Evolutionary conservation across 495 filamentous ascomycete species (phyloP), one percentile per base, ranked within the genome.

Genomic region (Penicillium roqueforti): DNA sequence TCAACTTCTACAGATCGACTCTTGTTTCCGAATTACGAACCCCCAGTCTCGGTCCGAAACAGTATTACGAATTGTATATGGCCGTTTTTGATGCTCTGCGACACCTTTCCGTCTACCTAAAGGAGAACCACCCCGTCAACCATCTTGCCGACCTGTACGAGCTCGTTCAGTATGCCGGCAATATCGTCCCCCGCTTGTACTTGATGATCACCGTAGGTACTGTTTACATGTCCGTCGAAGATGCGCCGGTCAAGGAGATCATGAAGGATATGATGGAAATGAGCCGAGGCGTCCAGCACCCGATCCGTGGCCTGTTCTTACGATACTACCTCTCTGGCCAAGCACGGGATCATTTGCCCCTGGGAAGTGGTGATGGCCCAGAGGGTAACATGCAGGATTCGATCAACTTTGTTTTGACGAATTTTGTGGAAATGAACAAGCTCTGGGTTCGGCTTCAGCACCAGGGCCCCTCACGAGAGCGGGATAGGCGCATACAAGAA

Each of bases 251-350:
- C 57, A 98, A 98, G 74, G 93, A 98, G 75, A 91, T 98, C 51
- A 98, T 98, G 93, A 98, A 98, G 71, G 93, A 98, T 67, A 98
- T 98, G 93, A 98, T 98, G 93, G 93, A 98, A 74, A 98, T 98
- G 93, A 96, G 89, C 70, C 83, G 93, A 56, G 93, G 93, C 43
- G 90, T 98, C 26, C 93, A 98, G 65, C 95, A 98, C 65, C 93
- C 93, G 2, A 89, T 96, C 44, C 87, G 93, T 43, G 93, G 93
- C 3, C 76, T 98, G 36, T 98, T 98, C 69, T 73, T 98, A 57
- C 83, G 93, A 67, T 98, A 97, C 72, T 98, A 96, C 61, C 81
- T 97, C 28, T 90, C 89, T 28, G 92, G 92, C 16, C 92, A 97
- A 75, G 93, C 92, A 8, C 79, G 92, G 53, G 92, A 97, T 70